These are phyloP conservation scores for Umbilicus rupestris DNA, from an alignment of 164 flowering plant species.

Conservation along the genomic window DNA sequence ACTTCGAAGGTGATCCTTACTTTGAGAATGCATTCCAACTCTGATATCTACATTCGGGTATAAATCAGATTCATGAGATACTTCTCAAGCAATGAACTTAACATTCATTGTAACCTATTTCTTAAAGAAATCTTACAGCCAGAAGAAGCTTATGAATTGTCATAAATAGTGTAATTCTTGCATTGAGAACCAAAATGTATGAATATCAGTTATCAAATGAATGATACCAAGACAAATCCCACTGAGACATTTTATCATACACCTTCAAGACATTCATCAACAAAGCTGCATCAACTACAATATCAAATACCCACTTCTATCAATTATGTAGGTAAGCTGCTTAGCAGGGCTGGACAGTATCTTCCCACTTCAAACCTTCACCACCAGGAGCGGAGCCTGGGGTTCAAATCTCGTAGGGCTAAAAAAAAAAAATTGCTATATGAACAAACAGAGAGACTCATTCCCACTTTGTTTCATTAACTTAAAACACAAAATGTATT, in stretches of 20 bases:
- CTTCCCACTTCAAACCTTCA: no score
- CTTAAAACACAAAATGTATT: no score
- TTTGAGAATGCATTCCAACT: slow-evolving; percentile 23
- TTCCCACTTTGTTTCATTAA: no score
- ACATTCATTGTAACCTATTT: neutral
- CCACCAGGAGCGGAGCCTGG: no score
- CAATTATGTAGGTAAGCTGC: no score
- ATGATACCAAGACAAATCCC: neutral
- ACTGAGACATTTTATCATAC: neutral
- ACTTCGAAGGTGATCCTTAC: slow-evolving; percentile 24
- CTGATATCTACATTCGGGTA: neutral
- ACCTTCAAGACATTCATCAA: neutral
- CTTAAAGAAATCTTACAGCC: no score
- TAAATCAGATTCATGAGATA: neutral
- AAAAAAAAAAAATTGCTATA: no score
- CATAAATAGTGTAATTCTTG: neutral
- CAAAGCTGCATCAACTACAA: neutral
- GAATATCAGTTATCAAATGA: neutral
- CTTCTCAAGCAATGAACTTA: neutral
- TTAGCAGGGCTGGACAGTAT: no score
- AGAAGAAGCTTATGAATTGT: no score
- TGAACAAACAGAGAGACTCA: no score
- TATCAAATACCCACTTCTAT: neutral
- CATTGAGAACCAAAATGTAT: neutral
- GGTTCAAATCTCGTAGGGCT: no score